These are phyloP conservation scores for Chenopodium suecicum DNA, from an alignment of 148 eudicot genomes.

Conservation along the genomic window DNA sequence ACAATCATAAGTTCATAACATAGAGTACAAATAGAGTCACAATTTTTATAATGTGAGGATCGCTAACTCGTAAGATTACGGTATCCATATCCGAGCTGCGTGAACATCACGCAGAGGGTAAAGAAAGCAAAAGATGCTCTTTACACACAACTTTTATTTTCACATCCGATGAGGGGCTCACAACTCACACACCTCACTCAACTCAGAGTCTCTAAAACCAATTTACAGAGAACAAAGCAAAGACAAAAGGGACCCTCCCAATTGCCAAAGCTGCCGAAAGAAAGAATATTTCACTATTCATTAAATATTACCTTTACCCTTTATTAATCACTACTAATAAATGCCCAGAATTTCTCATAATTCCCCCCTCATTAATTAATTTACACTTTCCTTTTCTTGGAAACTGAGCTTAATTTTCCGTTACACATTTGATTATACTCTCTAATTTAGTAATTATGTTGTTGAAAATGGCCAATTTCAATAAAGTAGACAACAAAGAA, in stretches of 20 bases:
- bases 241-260: constrained; percentile 1
- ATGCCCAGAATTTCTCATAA: constrained; percentile 21
- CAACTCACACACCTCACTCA: constrained; percentile 8
- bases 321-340: constrained; percentile 9
- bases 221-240: not conserved
- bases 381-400: not conserved
- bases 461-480: constrained; percentile 15
- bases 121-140: not conserved
- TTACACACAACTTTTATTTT: too few relatives aligned
- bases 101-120: not conserved
- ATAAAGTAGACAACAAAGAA: constrained; percentile 32
- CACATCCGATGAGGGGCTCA: not conserved
- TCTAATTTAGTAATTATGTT: not conserved
- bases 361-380: constrained; percentile 3
- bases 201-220: not conserved
- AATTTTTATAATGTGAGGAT: too few relatives aligned
- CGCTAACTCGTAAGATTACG: too few relatives aligned
- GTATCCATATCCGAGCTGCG: too few relatives aligned
- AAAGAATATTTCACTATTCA: not conserved
- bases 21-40: too few relatives aligned
- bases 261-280: constrained; percentile 30
- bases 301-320: not conserved
- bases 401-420: not conserved
- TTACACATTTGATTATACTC: not conserved
- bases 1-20: too few relatives aligned